Evolutionary conservation across 805 yeast species (phyloP), one percentile per base, ranked within the genome.

Genomic region (Metschnikowia hibisci): DNA sequence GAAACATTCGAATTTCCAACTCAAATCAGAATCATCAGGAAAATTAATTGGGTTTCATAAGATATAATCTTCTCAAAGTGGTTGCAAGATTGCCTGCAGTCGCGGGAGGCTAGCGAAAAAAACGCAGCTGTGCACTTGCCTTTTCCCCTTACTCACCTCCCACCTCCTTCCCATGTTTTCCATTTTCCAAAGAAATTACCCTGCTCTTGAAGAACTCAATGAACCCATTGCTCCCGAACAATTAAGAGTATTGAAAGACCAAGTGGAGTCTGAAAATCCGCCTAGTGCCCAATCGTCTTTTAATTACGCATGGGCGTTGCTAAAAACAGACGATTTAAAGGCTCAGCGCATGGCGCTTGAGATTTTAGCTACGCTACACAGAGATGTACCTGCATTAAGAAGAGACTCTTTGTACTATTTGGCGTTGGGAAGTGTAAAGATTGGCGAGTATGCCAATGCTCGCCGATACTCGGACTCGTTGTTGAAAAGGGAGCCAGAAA

Each of bases 291-390:
- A 89, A 62, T 83, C 96, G 2, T 78, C 81, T 45, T 93, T 93
- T 74, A 93, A 95, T 64, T 87, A 86, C 55, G 95, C 97, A 0
- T 93, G 99, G 99, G 99, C 95, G 3, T 70, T 93, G 39, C 78
- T 95, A 49, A 90, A 88, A 61, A 81, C 95, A 2, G 59, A 63
- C 39, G 71, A 74, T 39, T 69, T 72, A 16, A 74, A 71, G 31
- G 84, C 86, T 48, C 95, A 87, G 57, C 74, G 84, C 53, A 73
- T 83, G 39, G 99, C 98, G 0, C 80, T 93, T 13, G 81, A 78
- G 42, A 71, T 91, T 23, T 69, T 93, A 46, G 77, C 87, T 0
- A 80, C 78, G 34, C 64, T 78, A 18, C 91, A 84, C 65, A 79
- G 83, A 52, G 87, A 80, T 39, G 83, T 84, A 0, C 91, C 96